These are phyloP conservation scores for Iodosphaeria phyllophila DNA, from an alignment of 2,329 filamentous ascomycete genomes.

Conservation along the genomic window DNA sequence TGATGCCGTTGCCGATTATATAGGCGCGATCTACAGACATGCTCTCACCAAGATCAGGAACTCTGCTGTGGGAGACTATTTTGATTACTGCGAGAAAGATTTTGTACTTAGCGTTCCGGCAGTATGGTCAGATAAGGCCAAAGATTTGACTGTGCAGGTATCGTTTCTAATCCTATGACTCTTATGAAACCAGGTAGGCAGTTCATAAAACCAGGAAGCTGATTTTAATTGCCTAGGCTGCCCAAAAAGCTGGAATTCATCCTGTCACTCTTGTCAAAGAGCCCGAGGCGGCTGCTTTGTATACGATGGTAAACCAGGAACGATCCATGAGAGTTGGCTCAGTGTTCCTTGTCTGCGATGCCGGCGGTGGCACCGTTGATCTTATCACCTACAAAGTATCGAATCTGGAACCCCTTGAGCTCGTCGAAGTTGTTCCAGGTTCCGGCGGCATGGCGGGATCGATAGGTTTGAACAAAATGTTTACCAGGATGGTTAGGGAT, in stretches of 20 bases:
- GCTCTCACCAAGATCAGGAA: conserved; percentile 1
- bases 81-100: conserved; percentile 1
- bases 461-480: conserved; percentile 1
- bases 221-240: too few relatives aligned
- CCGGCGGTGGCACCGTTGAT: conserved; percentile 2
- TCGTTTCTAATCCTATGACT: neutral
- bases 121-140: conserved; percentile 3
- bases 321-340: neutral
- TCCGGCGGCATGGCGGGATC: conserved; percentile 2
- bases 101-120: conserved; percentile 2
- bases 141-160: conserved; percentile 1
- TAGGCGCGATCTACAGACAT: conserved; percentile 1
- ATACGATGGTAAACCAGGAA: neutral
- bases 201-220: too few relatives aligned
- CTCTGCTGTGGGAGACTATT: conserved; percentile 1
- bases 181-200: neutral
- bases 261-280: neutral
- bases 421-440: conserved; percentile 1
- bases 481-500: conserved; percentile 1
- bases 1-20: conserved; percentile 1
- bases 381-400: conserved; percentile 2
- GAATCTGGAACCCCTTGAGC: conserved; percentile 1
- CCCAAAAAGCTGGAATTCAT: conserved; percentile 1
- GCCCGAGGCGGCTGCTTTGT: neutral
- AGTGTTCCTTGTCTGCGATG: conserved; percentile 1